These are phyloP conservation scores for Trichosporon inkin DNA, from an alignment of 1,284 basidiomycete species.

Conservation along the genomic window DNA sequence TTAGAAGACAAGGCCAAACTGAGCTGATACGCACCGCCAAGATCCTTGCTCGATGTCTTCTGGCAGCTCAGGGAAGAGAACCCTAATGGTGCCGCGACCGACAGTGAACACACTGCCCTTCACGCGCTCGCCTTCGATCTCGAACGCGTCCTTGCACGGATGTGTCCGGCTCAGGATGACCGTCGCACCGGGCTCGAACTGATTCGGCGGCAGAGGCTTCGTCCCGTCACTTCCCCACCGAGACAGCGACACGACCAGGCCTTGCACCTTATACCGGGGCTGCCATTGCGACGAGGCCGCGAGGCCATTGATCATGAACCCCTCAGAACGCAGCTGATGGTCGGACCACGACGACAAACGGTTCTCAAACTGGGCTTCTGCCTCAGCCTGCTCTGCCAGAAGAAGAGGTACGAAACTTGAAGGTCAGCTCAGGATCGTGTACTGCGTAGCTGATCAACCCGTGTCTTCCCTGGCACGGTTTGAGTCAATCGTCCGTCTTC, in stretches of 20 bases:
- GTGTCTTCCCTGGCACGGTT: neutral
- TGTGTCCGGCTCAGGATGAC: constrained; percentile 62
- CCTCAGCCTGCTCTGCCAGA: constrained; percentile 62
- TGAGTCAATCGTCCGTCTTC: neutral
- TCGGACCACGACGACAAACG: constrained; percentile 65
- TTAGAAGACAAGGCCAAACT: neutral
- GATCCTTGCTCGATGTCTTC: constrained; percentile 51
- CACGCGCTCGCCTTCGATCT: constrained; percentile 52
- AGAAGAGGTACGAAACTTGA: constrained; percentile 66
- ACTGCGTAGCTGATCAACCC: neutral
- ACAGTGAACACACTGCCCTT: constrained; percentile 59
- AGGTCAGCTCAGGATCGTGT: neutral
- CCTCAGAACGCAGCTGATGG: constrained; percentile 60
- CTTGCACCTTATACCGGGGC: constrained; percentile 19
- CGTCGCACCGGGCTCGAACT: constrained; percentile 57
- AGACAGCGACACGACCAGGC: constrained; percentile 52
- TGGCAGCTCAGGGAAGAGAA: constrained; percentile 57
- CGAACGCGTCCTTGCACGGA: constrained; percentile 51
- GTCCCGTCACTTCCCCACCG: constrained; percentile 60
- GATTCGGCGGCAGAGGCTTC: constrained; percentile 23
- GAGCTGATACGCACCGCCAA: constrained; percentile 55
- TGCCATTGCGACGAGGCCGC: constrained; percentile 42
- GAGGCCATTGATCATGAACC: constrained; percentile 64
- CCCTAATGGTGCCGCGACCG: constrained; percentile 53
- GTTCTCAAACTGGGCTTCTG: constrained; percentile 56